Evolutionary conservation across 495 filamentous ascomycete species (phyloP), one percentile per base, ranked within the genome.

Genomic region (Copromyces sp.): DNA sequence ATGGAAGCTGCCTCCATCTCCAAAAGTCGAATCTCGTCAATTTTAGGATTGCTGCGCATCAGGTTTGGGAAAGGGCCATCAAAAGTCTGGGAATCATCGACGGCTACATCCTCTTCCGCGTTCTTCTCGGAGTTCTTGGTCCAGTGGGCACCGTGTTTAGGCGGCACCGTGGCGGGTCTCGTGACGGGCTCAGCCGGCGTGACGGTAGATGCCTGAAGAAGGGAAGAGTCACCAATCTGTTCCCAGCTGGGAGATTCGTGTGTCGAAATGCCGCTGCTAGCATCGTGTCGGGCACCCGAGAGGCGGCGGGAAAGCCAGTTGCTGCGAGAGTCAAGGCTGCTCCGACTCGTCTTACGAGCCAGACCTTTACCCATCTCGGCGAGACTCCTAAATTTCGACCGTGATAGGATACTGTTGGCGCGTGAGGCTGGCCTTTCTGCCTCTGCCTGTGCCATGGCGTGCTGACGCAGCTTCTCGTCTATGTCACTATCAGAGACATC

Each of bases 91-190:
- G 91, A 72, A 65, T 89, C 89, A 29, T 82, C 83, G 37, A 84
- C 87, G n/a, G 90, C 91, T 73, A 93, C 90, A 44, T 92, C 90
- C 7, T 86, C 82, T 65, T 87, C 86, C 20, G 85, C 76, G 53
- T 91, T 83, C 87, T 86, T 89, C 37, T 86, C 84, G 29, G 81
- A 83, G 73, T 83, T 83, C 73, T 84, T 82, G 44, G 87, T 81
- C 77, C 72, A 3, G 85, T 80, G 29, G 87, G 86, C 14, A 61
- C 78, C 74, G 32, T 80, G 73, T n/a, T 74, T 72, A 2, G 75
- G 76, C 39, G 78, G 79, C 9, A 75, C 74, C 42, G 81, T 76
- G n/a, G 74, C 74, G n/a, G 83, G 84, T 53, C 77, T 80, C 17
- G 80, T 78, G 17, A 76, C 45, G 37, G 68, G 61, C n/a, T 41